Evolutionary conservation across 306 rosid species (phyloP).

Genomic region (barrel medic (Medicago truncatula)): MtrunA17r5.0-ANR NC_053047.1:42150001-42150500

Average conservation of each 20-base stretch:
- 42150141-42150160: conserved; percentile 29
- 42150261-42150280: conserved; percentile 50
- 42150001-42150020: conserved; percentile 41
- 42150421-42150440: neutral
- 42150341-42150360: conserved; percentile 27
- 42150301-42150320: conserved; percentile 48
- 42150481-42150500: neutral
- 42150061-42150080: conserved; percentile 45
- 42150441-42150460: neutral
- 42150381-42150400: neutral
- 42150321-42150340: conserved; percentile 37
- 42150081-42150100: conserved; percentile 38
- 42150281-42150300: conserved; percentile 60
- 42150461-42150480: neutral
- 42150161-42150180: conserved; percentile 46
- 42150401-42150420: neutral
- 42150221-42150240: conserved; percentile 74
- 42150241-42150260: conserved; percentile 55
- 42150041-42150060: conserved; percentile 56
- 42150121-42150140: conserved; percentile 25
- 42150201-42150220: conserved; percentile 59
- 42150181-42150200: conserved; percentile 61
- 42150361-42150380: neutral
- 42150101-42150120: conserved; percentile 51
- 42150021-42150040: neutral